These are phyloP conservation scores for Phytophthora citricola DNA, from an alignment of 352 stramenopile species.

Conservation along the genomic window DNA sequence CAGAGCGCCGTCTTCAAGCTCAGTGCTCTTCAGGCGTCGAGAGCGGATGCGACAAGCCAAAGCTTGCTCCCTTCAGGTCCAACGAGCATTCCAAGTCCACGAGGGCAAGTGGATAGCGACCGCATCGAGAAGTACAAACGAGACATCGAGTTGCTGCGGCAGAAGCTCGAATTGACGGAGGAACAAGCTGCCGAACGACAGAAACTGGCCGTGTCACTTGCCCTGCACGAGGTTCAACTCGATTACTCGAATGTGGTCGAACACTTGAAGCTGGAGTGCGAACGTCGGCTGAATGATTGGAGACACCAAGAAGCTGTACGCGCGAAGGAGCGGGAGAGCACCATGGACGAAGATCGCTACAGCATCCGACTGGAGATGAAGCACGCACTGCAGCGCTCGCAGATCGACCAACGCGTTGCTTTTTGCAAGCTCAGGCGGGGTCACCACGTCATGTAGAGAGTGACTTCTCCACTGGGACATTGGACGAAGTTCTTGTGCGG, in stretches of 20 bases:
- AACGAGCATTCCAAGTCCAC: constrained; percentile 8
- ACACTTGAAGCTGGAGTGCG: constrained; percentile 55
- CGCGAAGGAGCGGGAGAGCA: constrained; percentile 55
- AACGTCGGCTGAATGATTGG: constrained; percentile 59
- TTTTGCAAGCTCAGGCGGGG: constrained; percentile 46
- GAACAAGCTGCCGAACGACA: constrained; percentile 63
- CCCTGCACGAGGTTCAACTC: constrained; percentile 51
- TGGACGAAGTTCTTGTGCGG: constrained; percentile 71
- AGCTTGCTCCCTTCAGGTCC: constrained; percentile 24
- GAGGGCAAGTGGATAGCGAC: constrained; percentile 25
- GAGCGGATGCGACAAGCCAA: constrained; percentile 35
- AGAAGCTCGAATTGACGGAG: constrained; percentile 58
- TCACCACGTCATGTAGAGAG: constrained; percentile 21
- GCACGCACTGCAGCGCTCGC: constrained; percentile 58
- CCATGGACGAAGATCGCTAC: constrained; percentile 72
- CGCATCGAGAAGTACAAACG: constrained; percentile 73
- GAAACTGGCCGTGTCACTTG: constrained; percentile 55
- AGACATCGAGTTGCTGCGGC: constrained; percentile 67
- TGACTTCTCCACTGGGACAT: constrained; percentile 52
- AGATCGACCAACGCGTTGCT: constrained; percentile 71
- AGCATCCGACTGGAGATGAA: constrained; percentile 72
- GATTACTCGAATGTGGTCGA: constrained; percentile 58
- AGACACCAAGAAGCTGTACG: constrained; percentile 60
- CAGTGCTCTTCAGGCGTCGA: constrained; percentile 57
- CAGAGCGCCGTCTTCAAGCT: constrained; percentile 72